Conservation (phyloP, 2,329 filamentous ascomycete species). For the Podosphaera fusca region DNA sequence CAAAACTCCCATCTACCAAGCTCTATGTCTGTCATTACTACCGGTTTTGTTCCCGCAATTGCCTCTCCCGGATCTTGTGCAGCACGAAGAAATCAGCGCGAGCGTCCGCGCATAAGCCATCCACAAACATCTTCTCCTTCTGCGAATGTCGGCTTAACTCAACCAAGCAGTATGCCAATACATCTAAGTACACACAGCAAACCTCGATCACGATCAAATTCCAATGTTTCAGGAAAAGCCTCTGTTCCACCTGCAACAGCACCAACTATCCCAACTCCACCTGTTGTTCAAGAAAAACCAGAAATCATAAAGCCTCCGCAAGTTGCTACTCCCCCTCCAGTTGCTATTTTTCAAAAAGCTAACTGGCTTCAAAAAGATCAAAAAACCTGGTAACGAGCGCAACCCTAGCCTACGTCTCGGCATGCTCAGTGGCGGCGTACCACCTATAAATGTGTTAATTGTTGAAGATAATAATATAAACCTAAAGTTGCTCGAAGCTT, state of each 20-base stretch:
- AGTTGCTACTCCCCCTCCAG: conserved; percentile 21
- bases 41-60: conserved; percentile 3
- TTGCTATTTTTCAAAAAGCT: conserved; percentile 25
- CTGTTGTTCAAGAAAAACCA: conserved; percentile 28
- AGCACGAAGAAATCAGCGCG: conserved; percentile 31
- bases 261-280: conserved; percentile 28
- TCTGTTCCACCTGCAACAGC: conserved; percentile 23
- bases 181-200: conserved; percentile 12
- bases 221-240: conserved; percentile 28
- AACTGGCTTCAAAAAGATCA: conserved; percentile 19
- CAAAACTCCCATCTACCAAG: conserved; percentile 20
- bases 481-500: conserved; percentile 72
- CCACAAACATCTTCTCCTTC: conserved; percentile 59
- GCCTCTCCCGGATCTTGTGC: conserved; percentile 27
- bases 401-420: conserved; percentile 30
- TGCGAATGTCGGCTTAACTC: conserved; percentile 20
- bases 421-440: conserved; percentile 59
- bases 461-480: conserved; percentile 99
- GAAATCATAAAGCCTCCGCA: conserved; percentile 17
- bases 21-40: conserved; percentile 52
- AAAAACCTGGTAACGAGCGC: conserved; percentile 28
- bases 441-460: conserved; percentile 90
- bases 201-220: conserved; percentile 31
- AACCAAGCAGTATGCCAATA: conserved; percentile 21
- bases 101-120: conserved; percentile 37